Evolutionary conservation across 108 stramenopile species (phyloP), one percentile per base, ranked within the genome.

Genomic region (Cylindrotheca fusiformis): DNA sequence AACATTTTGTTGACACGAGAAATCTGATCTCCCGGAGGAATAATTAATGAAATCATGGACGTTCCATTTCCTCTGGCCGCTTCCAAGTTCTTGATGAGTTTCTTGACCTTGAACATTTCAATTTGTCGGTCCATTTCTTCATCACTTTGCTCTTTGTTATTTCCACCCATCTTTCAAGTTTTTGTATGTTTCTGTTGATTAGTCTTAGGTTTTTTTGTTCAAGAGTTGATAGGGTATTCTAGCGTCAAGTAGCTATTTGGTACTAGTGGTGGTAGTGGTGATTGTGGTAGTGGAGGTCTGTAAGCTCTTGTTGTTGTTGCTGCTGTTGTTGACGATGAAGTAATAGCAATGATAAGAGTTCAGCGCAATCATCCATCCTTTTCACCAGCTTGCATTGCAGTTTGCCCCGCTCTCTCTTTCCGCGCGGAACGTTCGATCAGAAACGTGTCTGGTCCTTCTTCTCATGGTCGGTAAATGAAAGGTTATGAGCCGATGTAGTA

Each of bases 61-160:
- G 99, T 99, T 18, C 99, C 99, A 68, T 98, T 98, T 26, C 99
- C 96, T 64, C 88, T 72, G 41, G 93, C 95, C 2, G 87, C 85
- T 57, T 91, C 71, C 36, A 99, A 88, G 45, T 94, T 95, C 67
- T 98, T 98, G 77, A 99, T 98, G 58, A 99, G 91, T 81, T 99
- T 99, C 83, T 99, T 98, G 44, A 99, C 95, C 80, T 99, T 99
- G 94, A 97, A 99, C 59, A 97, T 95, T 76, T 98, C 97, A 60
- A 99, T 95, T 82, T 97, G 95, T 61, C 77, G 60, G 57, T 80
- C 78, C 47, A 71, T 56, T 31, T 84, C 78, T 48, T 84, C 82
- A 48, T 73, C 50, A 50, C 51, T 65, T 64, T 80, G 58, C 30
- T 54, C 32, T 17, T 68, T 60, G n/a, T n/a, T n/a, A n/a, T n/a